These are phyloP conservation scores for Tulasnella sp. DNA, from an alignment of 768 basidiomycete species.

Conservation along the genomic window DNA sequence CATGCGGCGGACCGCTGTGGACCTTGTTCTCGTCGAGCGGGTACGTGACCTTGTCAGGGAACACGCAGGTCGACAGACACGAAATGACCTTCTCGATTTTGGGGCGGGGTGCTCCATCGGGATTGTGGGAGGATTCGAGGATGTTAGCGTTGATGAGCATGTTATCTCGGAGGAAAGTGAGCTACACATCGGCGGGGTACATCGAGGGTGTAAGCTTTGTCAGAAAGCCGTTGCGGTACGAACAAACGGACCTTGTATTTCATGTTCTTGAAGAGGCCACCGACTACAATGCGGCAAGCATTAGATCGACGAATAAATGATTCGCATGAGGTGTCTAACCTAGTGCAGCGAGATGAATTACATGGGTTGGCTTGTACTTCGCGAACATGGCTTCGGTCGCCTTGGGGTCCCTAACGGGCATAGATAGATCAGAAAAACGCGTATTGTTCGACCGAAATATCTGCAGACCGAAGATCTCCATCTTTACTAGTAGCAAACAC, in stretches of 20 bases:
- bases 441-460: not conserved
- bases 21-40: conserved; percentile 92
- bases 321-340: conserved; percentile 44
- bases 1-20: conserved; percentile 86
- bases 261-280: conserved; percentile 95
- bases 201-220: not conserved
- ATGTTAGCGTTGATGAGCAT: conserved; percentile 94
- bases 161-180: conserved; percentile 92
- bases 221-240: not conserved
- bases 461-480: conserved; percentile 71
- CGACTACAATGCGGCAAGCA: conserved; percentile 50
- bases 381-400: conserved; percentile 73
- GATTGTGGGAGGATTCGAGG: conserved; percentile 52
- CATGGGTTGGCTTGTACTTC: conserved; percentile 91
- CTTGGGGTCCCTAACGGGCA: conserved; percentile 54
- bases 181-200: conserved; percentile 40
- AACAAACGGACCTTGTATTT: conserved; percentile 65
- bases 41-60: conserved; percentile 91
- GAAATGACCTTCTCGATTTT: conserved; percentile 78
- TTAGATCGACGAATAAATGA: too few species aligned
- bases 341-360: conserved; percentile 92
- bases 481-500: conserved; percentile 75
- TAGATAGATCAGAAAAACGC: not conserved
- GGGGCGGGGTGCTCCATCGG: conserved; percentile 30
- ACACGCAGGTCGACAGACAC: conserved; percentile 95